A percentile compares a stretch with the other conserved stretches of the same genome.
phyloP scores from a whole-genome alignment of 495 filamentous ascomycete genomes.

The Aspergillus nidulans region DNA sequence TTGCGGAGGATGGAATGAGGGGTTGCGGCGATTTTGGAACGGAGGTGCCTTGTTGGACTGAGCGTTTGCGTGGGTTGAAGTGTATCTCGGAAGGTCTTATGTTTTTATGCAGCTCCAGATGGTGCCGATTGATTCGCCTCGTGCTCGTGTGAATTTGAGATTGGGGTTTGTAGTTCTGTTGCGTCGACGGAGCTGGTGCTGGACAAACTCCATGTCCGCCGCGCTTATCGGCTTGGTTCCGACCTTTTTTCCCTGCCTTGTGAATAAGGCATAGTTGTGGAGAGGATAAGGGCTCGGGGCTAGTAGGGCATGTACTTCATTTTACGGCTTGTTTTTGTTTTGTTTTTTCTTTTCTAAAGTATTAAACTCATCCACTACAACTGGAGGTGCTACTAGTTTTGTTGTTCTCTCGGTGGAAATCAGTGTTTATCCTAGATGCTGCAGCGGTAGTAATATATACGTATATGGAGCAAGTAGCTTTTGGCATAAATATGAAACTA shows the following conservation, averaged over 20 bases:
- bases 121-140: background rate
- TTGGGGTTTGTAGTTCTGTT: background rate
- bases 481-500: background rate
- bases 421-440: too few species aligned
- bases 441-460: background rate
- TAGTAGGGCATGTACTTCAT: too few species aligned
- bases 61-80: background rate
- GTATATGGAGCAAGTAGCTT: too few species aligned
- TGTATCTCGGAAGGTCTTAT: background rate
- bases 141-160: background rate
- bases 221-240: slow-evolving; percentile 5
- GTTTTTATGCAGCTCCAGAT: too few species aligned
- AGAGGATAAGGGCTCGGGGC: slow-evolving; percentile 17
- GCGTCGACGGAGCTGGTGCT: background rate
- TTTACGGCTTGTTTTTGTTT: too few species aligned
- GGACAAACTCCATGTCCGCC: background rate
- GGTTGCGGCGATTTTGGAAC: background rate
- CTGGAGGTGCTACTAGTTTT: too few species aligned
- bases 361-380: too few species aligned
- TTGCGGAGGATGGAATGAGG: background rate
- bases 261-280: slow-evolving; percentile 1
- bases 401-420: too few species aligned
- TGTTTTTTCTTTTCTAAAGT: background rate
- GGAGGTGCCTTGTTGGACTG: background rate
- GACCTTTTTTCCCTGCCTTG: background rate